phyloP scores from a whole-genome alignment of 768 basidiomycete genomes.

The Phylloporus scabripes region DNA sequence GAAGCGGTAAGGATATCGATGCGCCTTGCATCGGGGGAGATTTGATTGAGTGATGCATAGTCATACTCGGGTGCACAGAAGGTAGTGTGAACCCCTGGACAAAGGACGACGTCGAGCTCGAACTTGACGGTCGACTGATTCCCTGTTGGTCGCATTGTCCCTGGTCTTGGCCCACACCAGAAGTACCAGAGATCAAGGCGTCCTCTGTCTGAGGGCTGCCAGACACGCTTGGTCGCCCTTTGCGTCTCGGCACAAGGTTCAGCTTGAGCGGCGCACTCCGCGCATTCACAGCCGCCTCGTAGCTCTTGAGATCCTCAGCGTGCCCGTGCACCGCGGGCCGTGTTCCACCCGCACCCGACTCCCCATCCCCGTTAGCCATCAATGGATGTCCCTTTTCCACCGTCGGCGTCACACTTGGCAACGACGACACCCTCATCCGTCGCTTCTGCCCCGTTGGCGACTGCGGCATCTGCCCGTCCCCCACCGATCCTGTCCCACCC shows the following conservation, averaged over 20 bases:
- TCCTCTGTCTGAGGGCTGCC: slow-evolving; percentile 16
- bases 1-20: slow-evolving; percentile 33
- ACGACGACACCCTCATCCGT: slow-evolving; percentile 56
- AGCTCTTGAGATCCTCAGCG: slow-evolving; percentile 61
- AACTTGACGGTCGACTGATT: slow-evolving; percentile 34
- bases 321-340: slow-evolving; percentile 41
- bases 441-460: slow-evolving; percentile 31
- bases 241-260: slow-evolving; percentile 45
- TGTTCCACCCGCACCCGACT: slow-evolving; percentile 26
- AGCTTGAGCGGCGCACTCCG: slow-evolving; percentile 56
- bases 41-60: slow-evolving; percentile 9
- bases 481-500: slow-evolving; percentile 8
- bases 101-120: slow-evolving; percentile 36
- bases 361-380: slow-evolving; percentile 17
- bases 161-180: not conserved
- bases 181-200: not conserved
- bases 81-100: slow-evolving; percentile 37
- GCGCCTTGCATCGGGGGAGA: slow-evolving; percentile 25
- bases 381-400: slow-evolving; percentile 20
- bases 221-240: slow-evolving; percentile 16
- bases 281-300: slow-evolving; percentile 72
- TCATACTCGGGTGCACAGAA: slow-evolving; percentile 3
- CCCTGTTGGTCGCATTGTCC: slow-evolving; percentile 18
- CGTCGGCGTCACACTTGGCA: slow-evolving; percentile 67
- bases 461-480: slow-evolving; percentile 19